phyloP scores from a whole-genome alignment of 176 grass and related monocot species.

The Leersia perrieri region DNA sequence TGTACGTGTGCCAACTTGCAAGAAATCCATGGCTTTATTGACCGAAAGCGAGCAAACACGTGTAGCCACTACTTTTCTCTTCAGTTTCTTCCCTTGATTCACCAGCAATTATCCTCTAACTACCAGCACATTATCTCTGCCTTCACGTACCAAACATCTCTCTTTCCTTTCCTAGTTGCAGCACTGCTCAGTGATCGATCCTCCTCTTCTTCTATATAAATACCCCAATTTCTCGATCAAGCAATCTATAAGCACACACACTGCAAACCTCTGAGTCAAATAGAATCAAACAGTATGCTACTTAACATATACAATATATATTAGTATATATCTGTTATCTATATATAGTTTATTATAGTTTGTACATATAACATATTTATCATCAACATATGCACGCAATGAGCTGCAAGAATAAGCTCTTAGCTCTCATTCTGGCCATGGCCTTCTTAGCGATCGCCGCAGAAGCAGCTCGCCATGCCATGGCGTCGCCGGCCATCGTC shows the following conservation, averaged over 20 bases:
- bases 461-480: not conserved
- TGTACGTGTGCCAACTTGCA: not conserved
- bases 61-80: not conserved
- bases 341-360: not conserved
- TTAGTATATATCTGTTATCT: no score
- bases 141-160: not conserved
- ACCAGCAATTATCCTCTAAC: not conserved
- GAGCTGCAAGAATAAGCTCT: not conserved
- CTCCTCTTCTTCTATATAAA: not conserved
- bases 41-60: conserved; percentile 16
- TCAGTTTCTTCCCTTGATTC: not conserved
- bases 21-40: conserved; percentile 1
- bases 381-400: not conserved
- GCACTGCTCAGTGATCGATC: not conserved
- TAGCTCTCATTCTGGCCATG: conserved; percentile 16
- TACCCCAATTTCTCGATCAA: not conserved
- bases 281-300: no score
- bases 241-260: not conserved
- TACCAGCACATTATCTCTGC: not conserved
- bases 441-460: not conserved
- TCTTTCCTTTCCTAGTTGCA: not conserved
- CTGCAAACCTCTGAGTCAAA: not conserved
- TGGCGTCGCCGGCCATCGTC: not conserved
- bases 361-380: not conserved
- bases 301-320: no score